Percentiles rank a stretch among this genome's conserved stretches.
phyloP scores from a whole-genome alignment of 2,329 filamentous ascomycete species.

The Colletotrichum coccodes region DNA sequence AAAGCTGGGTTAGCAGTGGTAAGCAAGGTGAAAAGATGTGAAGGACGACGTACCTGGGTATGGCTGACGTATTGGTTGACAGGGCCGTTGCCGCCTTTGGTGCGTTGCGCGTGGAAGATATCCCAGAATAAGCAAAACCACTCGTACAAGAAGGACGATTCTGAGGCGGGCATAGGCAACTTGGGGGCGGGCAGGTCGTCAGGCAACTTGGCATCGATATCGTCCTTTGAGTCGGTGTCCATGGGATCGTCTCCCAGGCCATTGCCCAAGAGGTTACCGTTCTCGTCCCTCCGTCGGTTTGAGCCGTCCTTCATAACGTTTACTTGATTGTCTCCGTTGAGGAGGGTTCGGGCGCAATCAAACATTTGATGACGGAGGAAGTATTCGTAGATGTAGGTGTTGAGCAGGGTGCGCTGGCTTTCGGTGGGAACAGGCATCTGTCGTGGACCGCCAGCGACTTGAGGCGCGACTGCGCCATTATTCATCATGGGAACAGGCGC shows the following conservation, averaged over 20 bases:
- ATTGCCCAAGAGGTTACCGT: constrained; percentile 74
- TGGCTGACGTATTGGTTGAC: constrained; percentile 83
- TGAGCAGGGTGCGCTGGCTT: constrained; percentile 68
- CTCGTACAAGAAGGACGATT: constrained; percentile 90
- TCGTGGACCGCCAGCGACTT: constrained; percentile 38
- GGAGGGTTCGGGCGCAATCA: constrained; percentile 81
- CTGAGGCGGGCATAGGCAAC: constrained; percentile 71
- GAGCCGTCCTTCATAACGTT: constrained; percentile 76
- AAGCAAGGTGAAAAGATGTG: constrained; percentile 9
- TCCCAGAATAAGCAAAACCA: constrained; percentile 99
- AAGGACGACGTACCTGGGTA: constrained; percentile 74
- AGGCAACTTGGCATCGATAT: constrained; percentile 77
- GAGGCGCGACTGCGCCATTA: constrained; percentile 56
- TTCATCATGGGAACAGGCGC: constrained; percentile 75
- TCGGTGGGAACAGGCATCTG: constrained; percentile 41
- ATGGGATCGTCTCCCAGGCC: constrained; percentile 79
- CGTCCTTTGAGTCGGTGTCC: constrained; percentile 86
- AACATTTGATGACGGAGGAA: constrained; percentile 88
- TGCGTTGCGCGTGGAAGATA: constrained; percentile 86
- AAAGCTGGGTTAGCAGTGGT: constrained; percentile 30
- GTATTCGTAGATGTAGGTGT: constrained; percentile 93
- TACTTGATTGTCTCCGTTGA: constrained; percentile 73
- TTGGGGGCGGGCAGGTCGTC: constrained; percentile 83
- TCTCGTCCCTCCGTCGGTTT: constrained; percentile 73
- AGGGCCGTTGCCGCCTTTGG: constrained; percentile 69